Conservation (phyloP, 805 yeast genomes). For the Suhomyces prunicola region DNA sequence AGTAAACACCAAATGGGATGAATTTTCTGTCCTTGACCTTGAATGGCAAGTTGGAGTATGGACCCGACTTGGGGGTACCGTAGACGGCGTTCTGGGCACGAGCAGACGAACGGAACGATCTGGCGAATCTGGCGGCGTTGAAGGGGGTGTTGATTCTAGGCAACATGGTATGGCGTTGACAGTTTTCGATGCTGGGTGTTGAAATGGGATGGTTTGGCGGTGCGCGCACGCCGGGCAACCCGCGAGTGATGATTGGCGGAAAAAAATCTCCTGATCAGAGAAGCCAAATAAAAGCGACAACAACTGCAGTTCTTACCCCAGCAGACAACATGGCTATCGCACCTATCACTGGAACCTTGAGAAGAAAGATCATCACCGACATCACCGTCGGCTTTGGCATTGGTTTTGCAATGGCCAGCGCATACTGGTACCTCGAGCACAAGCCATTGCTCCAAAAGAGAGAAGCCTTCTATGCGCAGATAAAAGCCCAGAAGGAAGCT, state of each 20-base stretch:
- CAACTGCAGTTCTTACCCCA: background rate
- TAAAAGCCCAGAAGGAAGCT: constrained; percentile 70
- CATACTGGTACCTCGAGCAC: constrained; percentile 88
- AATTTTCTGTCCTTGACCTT: constrained; percentile 84
- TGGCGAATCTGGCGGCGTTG: constrained; percentile 14
- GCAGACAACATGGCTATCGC: constrained; percentile 61
- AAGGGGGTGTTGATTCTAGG: constrained; percentile 14
- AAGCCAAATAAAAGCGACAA: background rate
- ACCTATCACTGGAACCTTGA: constrained; percentile 81
- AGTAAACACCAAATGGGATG: constrained; percentile 79
- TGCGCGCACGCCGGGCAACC: background rate
- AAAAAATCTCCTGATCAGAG: constrained; percentile 3
- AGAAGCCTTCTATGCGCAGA: constrained; percentile 78
- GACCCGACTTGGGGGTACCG: constrained; percentile 54
- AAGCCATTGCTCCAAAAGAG: constrained; percentile 66
- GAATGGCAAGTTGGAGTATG: constrained; percentile 91
- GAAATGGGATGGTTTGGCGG: background rate
- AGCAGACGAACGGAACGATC: constrained; percentile 48
- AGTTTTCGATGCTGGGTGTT: no score
- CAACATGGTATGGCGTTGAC: background rate
- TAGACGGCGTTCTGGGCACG: constrained; percentile 27
- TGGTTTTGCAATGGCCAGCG: constrained; percentile 59
- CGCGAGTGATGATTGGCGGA: constrained; percentile 4
- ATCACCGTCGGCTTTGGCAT: constrained; percentile 62
- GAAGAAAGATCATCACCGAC: constrained; percentile 77